phyloP scores from a whole-genome alignment of 768 basidiomycete species.

The Hypholoma sublateritium region DNA sequence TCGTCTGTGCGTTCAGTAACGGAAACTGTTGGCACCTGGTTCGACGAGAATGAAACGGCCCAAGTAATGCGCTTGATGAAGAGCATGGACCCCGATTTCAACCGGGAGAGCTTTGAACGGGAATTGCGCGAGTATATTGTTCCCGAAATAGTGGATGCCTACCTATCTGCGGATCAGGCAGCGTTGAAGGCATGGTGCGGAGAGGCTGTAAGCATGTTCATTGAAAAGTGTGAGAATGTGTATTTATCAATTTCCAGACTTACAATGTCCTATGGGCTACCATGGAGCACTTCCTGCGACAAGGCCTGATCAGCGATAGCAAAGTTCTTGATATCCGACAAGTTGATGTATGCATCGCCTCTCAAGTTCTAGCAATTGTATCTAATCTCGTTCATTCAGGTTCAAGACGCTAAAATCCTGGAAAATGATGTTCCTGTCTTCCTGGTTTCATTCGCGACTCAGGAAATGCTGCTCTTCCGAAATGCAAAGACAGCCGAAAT shows the following conservation, averaged over 20 bases:
- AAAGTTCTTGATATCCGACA: conserved; percentile 96
- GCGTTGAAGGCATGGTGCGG: conserved; percentile 88
- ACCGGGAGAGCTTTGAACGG: conserved; percentile 81
- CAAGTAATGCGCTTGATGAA: conserved; percentile 88
- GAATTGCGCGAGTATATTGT: conserved; percentile 96
- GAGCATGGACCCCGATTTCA: conserved; percentile 84
- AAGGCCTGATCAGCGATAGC: conserved; percentile 90
- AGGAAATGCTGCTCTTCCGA: conserved; percentile 91
- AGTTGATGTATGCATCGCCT: conserved; percentile 73
- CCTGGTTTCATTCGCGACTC: conserved; percentile 88
- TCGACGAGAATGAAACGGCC: conserved; percentile 98
- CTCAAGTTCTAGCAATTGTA: background rate
- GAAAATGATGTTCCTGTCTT: conserved; percentile 91
- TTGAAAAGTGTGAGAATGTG: conserved; percentile 8
- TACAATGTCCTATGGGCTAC: conserved; percentile 99
- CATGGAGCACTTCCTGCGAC: conserved; percentile 89
- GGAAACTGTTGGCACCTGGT: conserved; percentile 82
- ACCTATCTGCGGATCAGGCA: conserved; percentile 87
- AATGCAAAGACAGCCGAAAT: conserved; percentile 89
- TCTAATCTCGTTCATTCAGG: conserved; percentile 37
- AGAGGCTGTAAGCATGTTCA: conserved; percentile 72
- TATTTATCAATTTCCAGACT: conserved; percentile 49
- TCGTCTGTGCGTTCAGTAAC: conserved; percentile 81
- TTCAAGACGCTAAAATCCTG: conserved; percentile 83
- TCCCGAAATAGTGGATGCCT: conserved; percentile 96